Evolutionary conservation across 1,284 basidiomycete genomes (phyloP).

Genomic region (Ustilago loliicola): DNA sequence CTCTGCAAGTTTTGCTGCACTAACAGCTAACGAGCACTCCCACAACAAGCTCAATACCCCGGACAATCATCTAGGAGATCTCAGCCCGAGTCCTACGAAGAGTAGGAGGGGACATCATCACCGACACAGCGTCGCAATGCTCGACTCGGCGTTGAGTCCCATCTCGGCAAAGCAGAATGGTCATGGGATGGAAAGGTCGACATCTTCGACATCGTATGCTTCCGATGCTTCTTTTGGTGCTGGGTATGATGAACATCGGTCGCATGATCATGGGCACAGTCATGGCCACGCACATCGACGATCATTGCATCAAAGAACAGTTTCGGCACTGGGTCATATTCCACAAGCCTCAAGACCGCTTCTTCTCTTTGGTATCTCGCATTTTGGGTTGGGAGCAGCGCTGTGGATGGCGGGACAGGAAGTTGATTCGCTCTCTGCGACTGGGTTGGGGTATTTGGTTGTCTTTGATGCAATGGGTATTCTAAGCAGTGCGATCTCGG

Average conservation of each 20-base stretch:
- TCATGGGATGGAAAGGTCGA: slow-evolving; percentile 37
- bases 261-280: slow-evolving; percentile 17
- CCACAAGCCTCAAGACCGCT: slow-evolving; percentile 71
- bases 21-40: slow-evolving; percentile 22
- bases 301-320: slow-evolving; percentile 36
- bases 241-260: not conserved
- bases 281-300: slow-evolving; percentile 30
- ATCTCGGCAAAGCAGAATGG: slow-evolving; percentile 24
- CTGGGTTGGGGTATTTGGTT: slow-evolving; percentile 93
- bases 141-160: slow-evolving; percentile 44
- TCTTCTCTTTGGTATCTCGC: slow-evolving; percentile 71
- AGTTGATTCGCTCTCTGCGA: slow-evolving; percentile 85
- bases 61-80: slow-evolving; percentile 16
- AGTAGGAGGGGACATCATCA: slow-evolving; percentile 59
- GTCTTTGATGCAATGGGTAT: slow-evolving; percentile 83
- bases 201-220: slow-evolving; percentile 28
- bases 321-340: slow-evolving; percentile 61
- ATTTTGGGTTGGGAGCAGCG: slow-evolving; percentile 74
- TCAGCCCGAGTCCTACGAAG: slow-evolving; percentile 52
- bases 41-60: slow-evolving; percentile 26
- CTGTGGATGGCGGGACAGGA: slow-evolving; percentile 94
- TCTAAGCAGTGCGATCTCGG: slow-evolving; percentile 45
- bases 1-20: slow-evolving; percentile 42
- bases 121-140: slow-evolving; percentile 59
- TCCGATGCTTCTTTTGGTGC: slow-evolving; percentile 32